phyloP scores from a whole-genome alignment of 768 basidiomycete species.

The Pholiota molesta region DNA sequence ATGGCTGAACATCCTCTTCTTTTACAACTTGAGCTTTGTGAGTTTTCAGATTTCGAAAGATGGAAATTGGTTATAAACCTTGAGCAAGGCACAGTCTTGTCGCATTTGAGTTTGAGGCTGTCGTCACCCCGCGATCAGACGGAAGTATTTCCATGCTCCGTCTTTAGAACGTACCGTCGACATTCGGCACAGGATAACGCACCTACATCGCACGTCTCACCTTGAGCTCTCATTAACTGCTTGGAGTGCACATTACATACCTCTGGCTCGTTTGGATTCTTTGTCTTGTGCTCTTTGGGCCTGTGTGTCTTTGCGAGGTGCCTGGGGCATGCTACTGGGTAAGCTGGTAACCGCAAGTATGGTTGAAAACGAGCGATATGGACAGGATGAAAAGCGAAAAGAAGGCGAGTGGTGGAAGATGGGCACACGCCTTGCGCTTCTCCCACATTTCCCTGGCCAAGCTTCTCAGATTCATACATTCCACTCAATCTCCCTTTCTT shows the following conservation, averaged over 20 bases:
- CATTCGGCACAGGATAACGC: slow-evolving; percentile 66
- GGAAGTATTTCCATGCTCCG: slow-evolving; percentile 1
- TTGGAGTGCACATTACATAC: slow-evolving; percentile 26
- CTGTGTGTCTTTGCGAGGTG: slow-evolving; percentile 46
- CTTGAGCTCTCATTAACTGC: slow-evolving; percentile 1
- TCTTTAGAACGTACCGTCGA: slow-evolving; percentile 45
- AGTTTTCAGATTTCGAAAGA: not conserved
- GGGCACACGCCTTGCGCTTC: slow-evolving; percentile 8
- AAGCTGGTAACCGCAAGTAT: slow-evolving; percentile 9
- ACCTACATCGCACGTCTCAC: slow-evolving; percentile 29
- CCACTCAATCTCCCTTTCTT: slow-evolving; percentile 2
- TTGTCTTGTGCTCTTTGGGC: slow-evolving; percentile 60
- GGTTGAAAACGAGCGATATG: slow-evolving; percentile 10
- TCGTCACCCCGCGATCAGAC: not conserved
- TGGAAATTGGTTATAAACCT: slow-evolving; percentile 33
- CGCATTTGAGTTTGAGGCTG: slow-evolving; percentile 74
- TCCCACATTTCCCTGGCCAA: slow-evolving; percentile 4
- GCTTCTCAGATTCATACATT: slow-evolving; percentile 3
- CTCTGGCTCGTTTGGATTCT: slow-evolving; percentile 65
- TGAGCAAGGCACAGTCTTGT: slow-evolving; percentile 67
- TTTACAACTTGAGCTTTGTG: slow-evolving; percentile 48
- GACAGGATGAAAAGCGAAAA: slow-evolving; percentile 6
- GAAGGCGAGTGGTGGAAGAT: slow-evolving; percentile 14
- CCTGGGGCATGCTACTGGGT: slow-evolving; percentile 48
- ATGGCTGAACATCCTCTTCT: slow-evolving; percentile 77